These are phyloP conservation scores for Circinella minor DNA, from an alignment of 371 early-diverging fungal genomes.

Conservation along the genomic window DNA sequence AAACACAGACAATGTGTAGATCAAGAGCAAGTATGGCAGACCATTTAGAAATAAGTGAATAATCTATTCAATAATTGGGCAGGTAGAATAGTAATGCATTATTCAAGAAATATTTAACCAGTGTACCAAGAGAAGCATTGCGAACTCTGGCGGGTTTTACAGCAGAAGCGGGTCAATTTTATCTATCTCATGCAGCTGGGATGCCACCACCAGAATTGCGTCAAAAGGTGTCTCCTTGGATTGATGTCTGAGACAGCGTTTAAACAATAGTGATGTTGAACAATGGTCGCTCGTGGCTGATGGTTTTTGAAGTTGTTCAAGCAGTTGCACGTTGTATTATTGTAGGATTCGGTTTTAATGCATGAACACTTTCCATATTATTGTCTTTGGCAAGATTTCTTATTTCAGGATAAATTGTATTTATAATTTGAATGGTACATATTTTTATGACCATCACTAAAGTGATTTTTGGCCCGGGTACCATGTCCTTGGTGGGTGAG, in stretches of 20 bases:
- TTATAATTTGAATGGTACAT: background rate
- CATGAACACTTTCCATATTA: background rate
- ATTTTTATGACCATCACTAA: background rate
- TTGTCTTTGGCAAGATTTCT: background rate
- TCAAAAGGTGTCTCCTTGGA: background rate
- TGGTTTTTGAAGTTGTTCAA: background rate
- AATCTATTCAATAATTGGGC: background rate
- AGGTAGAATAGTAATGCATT: background rate
- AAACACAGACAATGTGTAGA: background rate
- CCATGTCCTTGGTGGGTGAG: no score
- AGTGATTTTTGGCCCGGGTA: no score
- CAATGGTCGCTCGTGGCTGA: background rate
- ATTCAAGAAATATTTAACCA: background rate
- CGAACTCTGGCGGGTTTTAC: background rate
- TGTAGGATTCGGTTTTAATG: background rate
- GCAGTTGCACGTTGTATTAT: background rate
- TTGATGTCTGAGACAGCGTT: background rate
- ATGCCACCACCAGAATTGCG: slow-evolving; percentile 3
- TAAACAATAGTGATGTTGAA: background rate
- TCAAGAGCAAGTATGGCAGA: background rate
- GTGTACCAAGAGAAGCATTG: background rate
- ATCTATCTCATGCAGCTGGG: background rate
- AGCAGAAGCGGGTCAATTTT: background rate
- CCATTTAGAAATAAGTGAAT: background rate
- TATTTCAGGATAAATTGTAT: slow-evolving; percentile 2